phyloP scores from a whole-genome alignment of 192 early-diverging fungal genomes.

The Kappamyces sp. region DNA sequence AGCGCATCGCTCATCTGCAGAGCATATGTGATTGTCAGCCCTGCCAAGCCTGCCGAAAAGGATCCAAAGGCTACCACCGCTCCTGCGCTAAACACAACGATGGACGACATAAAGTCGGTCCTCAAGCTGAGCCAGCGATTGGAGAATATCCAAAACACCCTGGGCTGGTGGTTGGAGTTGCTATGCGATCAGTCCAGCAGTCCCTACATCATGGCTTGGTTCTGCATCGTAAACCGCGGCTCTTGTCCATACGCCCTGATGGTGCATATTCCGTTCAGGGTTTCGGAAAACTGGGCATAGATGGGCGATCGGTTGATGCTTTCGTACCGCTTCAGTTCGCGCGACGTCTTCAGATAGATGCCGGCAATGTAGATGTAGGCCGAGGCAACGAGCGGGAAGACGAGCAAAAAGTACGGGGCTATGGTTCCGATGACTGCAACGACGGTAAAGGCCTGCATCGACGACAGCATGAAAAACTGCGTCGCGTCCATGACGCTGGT shows the following conservation, averaged over 20 bases:
- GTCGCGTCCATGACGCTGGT: constrained; percentile 45
- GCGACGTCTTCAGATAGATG: constrained; percentile 68
- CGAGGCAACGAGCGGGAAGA: constrained; percentile 43
- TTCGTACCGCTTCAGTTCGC: constrained; percentile 81
- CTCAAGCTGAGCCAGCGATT: constrained; percentile 59
- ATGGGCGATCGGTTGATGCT: constrained; percentile 63
- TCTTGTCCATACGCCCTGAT: constrained; percentile 38
- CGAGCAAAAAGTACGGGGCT: constrained; percentile 65
- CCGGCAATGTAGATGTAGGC: constrained; percentile 55
- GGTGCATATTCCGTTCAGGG: constrained; percentile 42
- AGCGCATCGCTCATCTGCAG: constrained; percentile 64
- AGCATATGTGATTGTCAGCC: constrained; percentile 72
- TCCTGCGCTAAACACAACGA: constrained; percentile 48
- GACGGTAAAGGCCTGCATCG: constrained; percentile 29
- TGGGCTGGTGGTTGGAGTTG: constrained; percentile 78
- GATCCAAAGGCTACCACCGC: constrained; percentile 10
- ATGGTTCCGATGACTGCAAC: constrained; percentile 32
- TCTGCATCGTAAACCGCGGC: constrained; percentile 38
- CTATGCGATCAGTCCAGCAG: not conserved
- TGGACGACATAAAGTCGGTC: constrained; percentile 69
- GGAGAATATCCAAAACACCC: constrained; percentile 76
- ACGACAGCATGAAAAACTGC: constrained; percentile 41
- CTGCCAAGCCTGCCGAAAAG: constrained; percentile 73
- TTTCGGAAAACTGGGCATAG: constrained; percentile 74
- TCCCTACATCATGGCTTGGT: constrained; percentile 61